phyloP scores from a whole-genome alignment of 2,329 filamentous ascomycete species.

The Xylaria sp. region DNA sequence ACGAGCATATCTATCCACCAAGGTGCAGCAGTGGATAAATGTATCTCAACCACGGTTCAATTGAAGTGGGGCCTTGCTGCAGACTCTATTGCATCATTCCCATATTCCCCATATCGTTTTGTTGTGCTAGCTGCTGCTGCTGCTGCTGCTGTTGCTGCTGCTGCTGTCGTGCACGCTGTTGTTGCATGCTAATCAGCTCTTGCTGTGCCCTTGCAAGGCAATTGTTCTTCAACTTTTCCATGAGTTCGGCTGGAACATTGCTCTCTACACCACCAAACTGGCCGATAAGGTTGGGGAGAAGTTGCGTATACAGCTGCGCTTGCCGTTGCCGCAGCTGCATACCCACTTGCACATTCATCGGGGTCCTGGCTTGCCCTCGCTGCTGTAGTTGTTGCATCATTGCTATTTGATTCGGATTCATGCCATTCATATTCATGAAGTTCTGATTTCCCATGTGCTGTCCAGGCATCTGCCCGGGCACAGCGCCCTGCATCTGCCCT shows the following conservation, averaged over 20 bases:
- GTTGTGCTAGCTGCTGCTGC: slow-evolving; percentile 43
- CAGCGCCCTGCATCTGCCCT: slow-evolving; percentile 49
- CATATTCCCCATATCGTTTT: slow-evolving; percentile 61
- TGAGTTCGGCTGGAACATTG: slow-evolving; percentile 58
- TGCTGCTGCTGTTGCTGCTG: slow-evolving; percentile 31
- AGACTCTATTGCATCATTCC: slow-evolving; percentile 54
- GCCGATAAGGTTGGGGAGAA: slow-evolving; percentile 50
- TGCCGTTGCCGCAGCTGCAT: slow-evolving; percentile 52
- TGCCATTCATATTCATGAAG: slow-evolving; percentile 54
- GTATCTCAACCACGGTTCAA: not conserved
- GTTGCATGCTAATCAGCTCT: slow-evolving; percentile 39
- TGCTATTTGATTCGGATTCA: slow-evolving; percentile 48
- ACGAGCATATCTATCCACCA: not conserved
- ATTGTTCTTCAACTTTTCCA: slow-evolving; percentile 57
- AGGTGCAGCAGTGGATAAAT: not conserved
- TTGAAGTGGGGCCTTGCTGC: slow-evolving; percentile 17
- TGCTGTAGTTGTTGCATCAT: slow-evolving; percentile 44
- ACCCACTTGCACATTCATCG: slow-evolving; percentile 29
- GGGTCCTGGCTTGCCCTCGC: slow-evolving; percentile 23
- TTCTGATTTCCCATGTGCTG: slow-evolving; percentile 56
- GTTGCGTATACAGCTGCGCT: slow-evolving; percentile 53
- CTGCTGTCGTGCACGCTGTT: slow-evolving; percentile 18
- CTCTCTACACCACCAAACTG: slow-evolving; percentile 55
- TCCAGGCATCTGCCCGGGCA: slow-evolving; percentile 49
- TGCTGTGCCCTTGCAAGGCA: slow-evolving; percentile 54